Conservation (phyloP, 2,329 filamentous ascomycete species). For the Pseudonectria buxi region DNA sequence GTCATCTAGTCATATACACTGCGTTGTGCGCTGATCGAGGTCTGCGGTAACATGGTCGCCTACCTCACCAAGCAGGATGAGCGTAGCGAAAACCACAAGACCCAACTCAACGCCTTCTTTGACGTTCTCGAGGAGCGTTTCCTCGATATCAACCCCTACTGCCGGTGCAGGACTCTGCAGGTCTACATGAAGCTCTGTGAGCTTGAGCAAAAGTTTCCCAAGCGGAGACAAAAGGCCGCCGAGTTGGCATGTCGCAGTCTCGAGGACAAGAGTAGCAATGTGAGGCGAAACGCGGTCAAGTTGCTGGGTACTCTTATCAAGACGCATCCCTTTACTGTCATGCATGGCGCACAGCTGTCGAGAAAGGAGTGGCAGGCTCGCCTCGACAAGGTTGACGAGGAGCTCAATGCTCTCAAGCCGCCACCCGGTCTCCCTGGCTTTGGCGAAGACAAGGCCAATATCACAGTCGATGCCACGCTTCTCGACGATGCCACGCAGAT, state of each 20-base stretch:
- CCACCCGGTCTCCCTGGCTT: conserved; percentile 60
- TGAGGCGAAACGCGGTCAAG: conserved; percentile 91
- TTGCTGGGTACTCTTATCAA: conserved; percentile 80
- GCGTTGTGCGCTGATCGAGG: conserved; percentile 88
- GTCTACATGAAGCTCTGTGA: conserved; percentile 90
- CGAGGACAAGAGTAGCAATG: conserved; percentile 97
- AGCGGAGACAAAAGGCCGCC: conserved; percentile 78
- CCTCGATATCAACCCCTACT: conserved; percentile 94
- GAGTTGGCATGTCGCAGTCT: conserved; percentile 84
- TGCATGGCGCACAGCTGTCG: conserved; percentile 82
- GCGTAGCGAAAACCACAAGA: conserved; percentile 85
- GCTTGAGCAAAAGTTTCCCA: conserved; percentile 92
- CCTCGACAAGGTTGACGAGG: conserved; percentile 73
- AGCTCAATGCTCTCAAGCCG: conserved; percentile 75
- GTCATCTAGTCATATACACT: conserved; percentile 71
- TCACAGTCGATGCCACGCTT: conserved; percentile 67
- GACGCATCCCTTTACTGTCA: conserved; percentile 87
- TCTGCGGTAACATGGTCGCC: conserved; percentile 89
- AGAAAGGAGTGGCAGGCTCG: conserved; percentile 79
- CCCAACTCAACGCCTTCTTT: conserved; percentile 93
- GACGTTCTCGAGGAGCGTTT: conserved; percentile 95
- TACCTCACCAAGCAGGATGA: conserved; percentile 90
- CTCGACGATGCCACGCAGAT: conserved; percentile 85
- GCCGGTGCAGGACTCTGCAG: conserved; percentile 82
- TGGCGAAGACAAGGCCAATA: conserved; percentile 58